Base-by-base conservation (phyloP, 2,329 filamentous ascomycete species). In the Diaporthe aspalathi region DNA sequence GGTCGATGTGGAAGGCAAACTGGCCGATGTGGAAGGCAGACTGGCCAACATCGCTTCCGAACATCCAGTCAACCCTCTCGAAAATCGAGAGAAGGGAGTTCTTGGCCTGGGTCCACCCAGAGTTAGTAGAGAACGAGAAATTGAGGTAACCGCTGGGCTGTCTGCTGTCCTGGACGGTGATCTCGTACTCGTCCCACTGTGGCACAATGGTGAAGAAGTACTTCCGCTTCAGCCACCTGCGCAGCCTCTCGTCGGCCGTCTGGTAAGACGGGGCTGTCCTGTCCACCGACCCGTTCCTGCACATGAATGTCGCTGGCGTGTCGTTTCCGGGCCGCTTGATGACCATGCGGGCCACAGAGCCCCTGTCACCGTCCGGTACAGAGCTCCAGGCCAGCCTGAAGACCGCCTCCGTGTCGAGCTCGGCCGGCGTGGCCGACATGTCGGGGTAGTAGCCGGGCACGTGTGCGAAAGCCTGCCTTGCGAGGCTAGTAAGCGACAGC, bases 21-120 rank as follows among this genome's bases (percentile, higher is more conserved):
- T 68, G 66, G 66, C 57, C 66, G 40, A 68, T 27, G 12, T 29
- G 38, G 38, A 68, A 17, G 50, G 52, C 47, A n/a, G n/a, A n/a
- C 45, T 68, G 66, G 66, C n/a, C n/a, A 24, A 12, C 52, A 35
- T 47, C 16, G 14, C 38, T 9, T 4, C 27, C 27, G 20, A n/a
- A 12, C 27, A 6, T 22, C 17, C n/a, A 9, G 20, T 40, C 27
- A 11, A 16, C 24, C 7, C 2, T 24, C 38, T 7, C n/a, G 16
- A 67, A 27, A 17, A 11, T 22, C 8, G 16, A 7, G 22, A 38
- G 14, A 27, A 38, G 5, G 12, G 12, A 2, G 11, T 17, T 14
- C 20, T 11, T 56, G 24, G 3, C 4, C 4, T 7, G 7, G 9
- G 20, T 1, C 62, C 47, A 52, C 3, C 6, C n/a, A 29, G 11